Evolutionary conservation across 2,329 filamentous ascomycete species (phyloP).

Genomic region (Penicillium frequentans): DNA sequence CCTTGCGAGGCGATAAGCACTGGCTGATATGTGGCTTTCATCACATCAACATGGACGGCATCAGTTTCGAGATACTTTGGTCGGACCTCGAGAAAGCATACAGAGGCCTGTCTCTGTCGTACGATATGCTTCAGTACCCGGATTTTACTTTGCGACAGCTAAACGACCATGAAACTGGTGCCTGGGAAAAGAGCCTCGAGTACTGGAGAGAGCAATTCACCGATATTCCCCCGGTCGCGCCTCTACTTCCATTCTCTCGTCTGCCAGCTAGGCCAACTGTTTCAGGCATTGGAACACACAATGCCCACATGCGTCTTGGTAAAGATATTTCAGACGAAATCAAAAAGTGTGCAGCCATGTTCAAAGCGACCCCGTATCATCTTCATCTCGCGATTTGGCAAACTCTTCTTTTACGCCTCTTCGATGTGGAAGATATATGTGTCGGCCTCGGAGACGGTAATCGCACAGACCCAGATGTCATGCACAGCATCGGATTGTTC

Average conservation of each 20-base stretch:
- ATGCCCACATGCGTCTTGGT: constrained; percentile 7
- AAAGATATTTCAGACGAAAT: constrained; percentile 4
- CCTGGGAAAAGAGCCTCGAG: constrained; percentile 24
- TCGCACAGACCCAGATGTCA: constrained; percentile 31
- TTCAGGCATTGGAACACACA: constrained; percentile 12
- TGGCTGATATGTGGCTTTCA: constrained; percentile 48
- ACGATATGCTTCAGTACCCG: constrained; percentile 32
- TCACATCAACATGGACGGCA: constrained; percentile 54
- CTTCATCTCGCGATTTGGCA: constrained; percentile 47
- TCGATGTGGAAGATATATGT: constrained; percentile 40
- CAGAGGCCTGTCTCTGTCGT: constrained; percentile 24
- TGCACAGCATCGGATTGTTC: constrained; percentile 46
- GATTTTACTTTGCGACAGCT: constrained; percentile 38
- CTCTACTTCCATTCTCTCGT: constrained; percentile 18
- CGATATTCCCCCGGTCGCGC: constrained; percentile 7
- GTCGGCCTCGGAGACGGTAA: constrained; percentile 53
- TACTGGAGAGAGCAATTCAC: constrained; percentile 20
- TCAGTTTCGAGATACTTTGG: constrained; percentile 47
- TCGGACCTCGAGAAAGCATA: constrained; percentile 49
- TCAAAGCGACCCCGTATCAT: constrained; percentile 46
- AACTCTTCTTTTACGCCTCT: constrained; percentile 37
- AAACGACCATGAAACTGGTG: constrained; percentile 25
- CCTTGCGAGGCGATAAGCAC: constrained; percentile 26
- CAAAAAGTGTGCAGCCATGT: constrained; percentile 18
- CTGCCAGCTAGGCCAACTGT: constrained; percentile 5